These are phyloP conservation scores for Talaromyces thailandensis DNA, from an alignment of 495 filamentous ascomycete species.

Conservation along the genomic window DNA sequence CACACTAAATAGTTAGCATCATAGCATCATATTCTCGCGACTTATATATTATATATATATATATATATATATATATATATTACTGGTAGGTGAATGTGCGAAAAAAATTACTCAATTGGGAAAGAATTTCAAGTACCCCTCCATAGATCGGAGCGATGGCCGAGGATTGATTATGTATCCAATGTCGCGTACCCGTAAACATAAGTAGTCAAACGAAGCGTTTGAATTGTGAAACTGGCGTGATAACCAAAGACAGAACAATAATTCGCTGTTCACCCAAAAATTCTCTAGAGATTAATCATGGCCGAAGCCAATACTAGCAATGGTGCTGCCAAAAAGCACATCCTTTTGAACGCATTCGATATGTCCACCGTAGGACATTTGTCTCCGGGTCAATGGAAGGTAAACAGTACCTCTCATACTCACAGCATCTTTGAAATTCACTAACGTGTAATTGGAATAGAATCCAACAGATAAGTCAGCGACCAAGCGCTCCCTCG, in stretches of 20 bases:
- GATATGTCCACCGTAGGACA: conserved; percentile 55
- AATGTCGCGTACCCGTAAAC: not conserved
- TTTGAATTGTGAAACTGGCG: not conserved
- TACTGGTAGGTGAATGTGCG: not conserved
- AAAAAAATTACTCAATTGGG: not conserved
- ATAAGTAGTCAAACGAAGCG: not conserved
- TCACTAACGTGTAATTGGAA: not conserved
- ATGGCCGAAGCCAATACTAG: not conserved
- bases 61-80: too few species aligned
- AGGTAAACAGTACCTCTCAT: conserved; percentile 22
- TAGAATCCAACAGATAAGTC: conserved; percentile 49
- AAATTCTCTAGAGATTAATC: not conserved
- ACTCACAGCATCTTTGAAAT: not conserved
- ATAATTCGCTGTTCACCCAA: not conserved
- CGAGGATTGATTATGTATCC: not conserved
- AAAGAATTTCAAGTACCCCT: not conserved
- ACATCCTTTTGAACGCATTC: conserved; percentile 57
- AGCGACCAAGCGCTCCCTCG: conserved; percentile 43
- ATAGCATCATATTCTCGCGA: not conserved
- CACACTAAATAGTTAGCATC: not conserved
- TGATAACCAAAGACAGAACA: not conserved
- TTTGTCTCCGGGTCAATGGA: conserved; percentile 56
- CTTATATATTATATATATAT: too few species aligned
- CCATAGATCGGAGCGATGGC: not conserved
- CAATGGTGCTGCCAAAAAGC: conserved; percentile 37